Evolutionary conservation across 2,329 filamentous ascomycete species (phyloP).

Genomic region (Talaromyces piceae): DNA sequence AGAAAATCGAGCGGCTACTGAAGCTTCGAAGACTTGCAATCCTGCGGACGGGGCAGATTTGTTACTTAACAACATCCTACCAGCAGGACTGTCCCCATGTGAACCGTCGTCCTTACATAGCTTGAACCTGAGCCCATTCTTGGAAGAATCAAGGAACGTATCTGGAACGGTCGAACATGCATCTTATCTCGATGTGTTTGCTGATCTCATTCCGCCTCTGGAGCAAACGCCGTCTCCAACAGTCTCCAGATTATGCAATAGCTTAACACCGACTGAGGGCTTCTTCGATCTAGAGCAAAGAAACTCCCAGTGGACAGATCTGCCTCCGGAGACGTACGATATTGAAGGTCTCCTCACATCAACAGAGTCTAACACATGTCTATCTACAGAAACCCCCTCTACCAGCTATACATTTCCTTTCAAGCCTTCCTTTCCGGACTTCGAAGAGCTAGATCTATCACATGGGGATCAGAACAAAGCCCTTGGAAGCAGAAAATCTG

Average conservation of each 20-base stretch:
- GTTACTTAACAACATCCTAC: not conserved
- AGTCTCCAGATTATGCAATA: not conserved
- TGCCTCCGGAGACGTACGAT: not conserved
- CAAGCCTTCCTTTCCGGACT: not conserved
- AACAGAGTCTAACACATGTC: not conserved
- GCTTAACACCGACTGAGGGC: not conserved
- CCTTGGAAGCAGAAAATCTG: not conserved
- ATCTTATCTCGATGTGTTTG: not conserved
- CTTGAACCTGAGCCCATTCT: not conserved
- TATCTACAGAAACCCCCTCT: not conserved
- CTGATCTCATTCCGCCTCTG: not conserved
- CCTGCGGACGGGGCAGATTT: not conserved
- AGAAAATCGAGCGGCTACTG: conserved; percentile 1
- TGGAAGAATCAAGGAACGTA: not conserved
- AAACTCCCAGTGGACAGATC: conserved; percentile 1
- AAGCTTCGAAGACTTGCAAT: not conserved
- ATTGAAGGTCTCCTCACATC: not conserved
- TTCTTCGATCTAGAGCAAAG: not conserved
- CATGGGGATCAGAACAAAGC: not conserved
- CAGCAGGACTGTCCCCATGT: not conserved
- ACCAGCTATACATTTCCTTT: not conserved
- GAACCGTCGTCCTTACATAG: not conserved
- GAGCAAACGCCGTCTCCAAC: not conserved
- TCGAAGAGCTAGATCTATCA: not conserved
- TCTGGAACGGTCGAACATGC: not conserved